These are phyloP conservation scores for Ophiorrhiza pumila DNA, from an alignment of 257 asterid genomes.

Conservation along the genomic window DNA sequence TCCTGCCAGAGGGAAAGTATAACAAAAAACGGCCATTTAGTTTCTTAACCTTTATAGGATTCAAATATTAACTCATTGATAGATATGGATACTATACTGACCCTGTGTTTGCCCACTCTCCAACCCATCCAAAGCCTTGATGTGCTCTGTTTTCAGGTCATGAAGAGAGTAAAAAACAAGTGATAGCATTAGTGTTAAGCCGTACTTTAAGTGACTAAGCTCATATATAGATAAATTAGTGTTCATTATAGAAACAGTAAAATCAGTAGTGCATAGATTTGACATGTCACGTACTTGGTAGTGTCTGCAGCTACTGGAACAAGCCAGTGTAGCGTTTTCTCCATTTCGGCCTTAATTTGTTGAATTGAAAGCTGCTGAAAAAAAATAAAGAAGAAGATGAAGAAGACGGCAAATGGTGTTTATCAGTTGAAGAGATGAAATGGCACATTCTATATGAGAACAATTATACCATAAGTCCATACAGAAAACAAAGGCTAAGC, in stretches of 20 bases:
- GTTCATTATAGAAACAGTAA: neutral
- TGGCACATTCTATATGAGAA: neutral
- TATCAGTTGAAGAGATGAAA: neutral
- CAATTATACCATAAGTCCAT: neutral
- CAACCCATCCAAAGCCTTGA: constrained; percentile 99
- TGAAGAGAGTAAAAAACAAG: neutral
- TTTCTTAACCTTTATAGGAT: neutral
- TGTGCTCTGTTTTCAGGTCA: constrained; percentile 76
- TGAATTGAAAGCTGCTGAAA: constrained; percentile 64
- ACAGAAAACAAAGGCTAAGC: neutral
- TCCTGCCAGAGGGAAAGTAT: constrained; percentile 55
- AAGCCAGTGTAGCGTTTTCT: constrained; percentile 89
- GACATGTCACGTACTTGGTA: constrained; percentile 50
- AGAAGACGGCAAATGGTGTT: neutral
- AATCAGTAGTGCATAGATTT: neutral
- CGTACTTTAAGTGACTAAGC: too few relatives aligned
- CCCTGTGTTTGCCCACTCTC: constrained; percentile 99
- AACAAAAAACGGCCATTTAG: neutral
- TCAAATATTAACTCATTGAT: neutral
- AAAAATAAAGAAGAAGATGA: too few relatives aligned
- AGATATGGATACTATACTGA: constrained; percentile 31
- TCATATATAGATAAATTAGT: too few relatives aligned
- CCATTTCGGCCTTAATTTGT: constrained; percentile 94
- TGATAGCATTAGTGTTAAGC: constrained; percentile 18
- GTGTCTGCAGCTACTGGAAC: constrained; percentile 92